Evolutionary conservation across 2,329 filamentous ascomycete genomes (phyloP).

Genomic region (Madurella fahalii): DNA sequence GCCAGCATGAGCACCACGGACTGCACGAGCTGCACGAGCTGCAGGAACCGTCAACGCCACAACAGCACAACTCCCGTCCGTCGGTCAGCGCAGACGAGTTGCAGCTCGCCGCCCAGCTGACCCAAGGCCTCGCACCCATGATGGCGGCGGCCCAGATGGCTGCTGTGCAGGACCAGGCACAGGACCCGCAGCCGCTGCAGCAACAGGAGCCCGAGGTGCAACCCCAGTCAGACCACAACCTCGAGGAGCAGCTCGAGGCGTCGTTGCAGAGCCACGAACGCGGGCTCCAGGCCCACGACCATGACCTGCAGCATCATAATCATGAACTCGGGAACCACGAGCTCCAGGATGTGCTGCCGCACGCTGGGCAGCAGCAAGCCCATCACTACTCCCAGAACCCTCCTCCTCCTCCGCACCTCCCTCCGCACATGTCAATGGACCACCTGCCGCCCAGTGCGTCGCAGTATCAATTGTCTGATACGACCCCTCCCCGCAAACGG

Average conservation of each 20-base stretch:
- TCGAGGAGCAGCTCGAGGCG: constrained; percentile 20
- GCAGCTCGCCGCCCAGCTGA: constrained; percentile 55
- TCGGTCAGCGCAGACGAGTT: constrained; percentile 50
- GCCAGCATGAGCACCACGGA: constrained; percentile 18
- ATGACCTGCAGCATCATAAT: constrained; percentile 24
- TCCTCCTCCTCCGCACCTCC: constrained; percentile 28
- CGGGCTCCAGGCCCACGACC: constrained; percentile 26
- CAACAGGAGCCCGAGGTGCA: constrained; percentile 12
- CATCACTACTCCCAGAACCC: constrained; percentile 25
- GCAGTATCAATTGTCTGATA: constrained; percentile 45
- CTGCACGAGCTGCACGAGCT: constrained; percentile 28
- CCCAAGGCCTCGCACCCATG: constrained; percentile 50
- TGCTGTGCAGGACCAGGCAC: constrained; percentile 30
- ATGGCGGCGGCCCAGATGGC: constrained; percentile 40
- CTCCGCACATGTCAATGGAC: constrained; percentile 35
- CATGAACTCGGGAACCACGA: constrained; percentile 27
- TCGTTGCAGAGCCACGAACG: constrained; percentile 26
- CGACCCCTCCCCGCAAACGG: constrained; percentile 66
- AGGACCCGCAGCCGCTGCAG: constrained; percentile 23
- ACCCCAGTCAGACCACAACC: constrained; percentile 6
- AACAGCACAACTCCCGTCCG: constrained; percentile 42
- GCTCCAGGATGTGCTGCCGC: constrained; percentile 29
- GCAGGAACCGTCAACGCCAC: constrained; percentile 36
- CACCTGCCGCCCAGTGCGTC: constrained; percentile 26
- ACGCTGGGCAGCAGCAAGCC: constrained; percentile 24